Conservation (phyloP, 2,329 filamentous ascomycete genomes). For the Colletotrichum tamarilloi region DNA sequence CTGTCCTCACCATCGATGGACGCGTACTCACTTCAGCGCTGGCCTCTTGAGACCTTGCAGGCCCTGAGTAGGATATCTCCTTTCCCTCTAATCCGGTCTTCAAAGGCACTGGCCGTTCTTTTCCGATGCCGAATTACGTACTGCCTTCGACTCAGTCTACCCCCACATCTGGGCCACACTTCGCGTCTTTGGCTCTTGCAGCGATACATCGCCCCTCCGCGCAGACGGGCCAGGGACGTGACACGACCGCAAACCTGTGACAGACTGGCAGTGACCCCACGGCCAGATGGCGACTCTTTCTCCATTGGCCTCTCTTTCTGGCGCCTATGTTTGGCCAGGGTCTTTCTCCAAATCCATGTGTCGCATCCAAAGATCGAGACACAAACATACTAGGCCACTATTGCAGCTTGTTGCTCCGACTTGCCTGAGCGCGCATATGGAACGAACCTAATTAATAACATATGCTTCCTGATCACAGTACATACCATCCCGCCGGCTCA, state of each 20-base stretch:
- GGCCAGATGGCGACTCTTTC: neutral
- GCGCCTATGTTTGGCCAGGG: neutral
- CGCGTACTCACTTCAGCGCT: neutral
- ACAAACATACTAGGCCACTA: neutral
- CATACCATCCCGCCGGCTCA: neutral
- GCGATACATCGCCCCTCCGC: conserved; percentile 2
- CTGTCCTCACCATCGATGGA: neutral
- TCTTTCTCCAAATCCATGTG: neutral
- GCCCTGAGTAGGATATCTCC: neutral
- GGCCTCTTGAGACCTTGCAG: neutral
- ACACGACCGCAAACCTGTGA: neutral
- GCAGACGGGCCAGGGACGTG: neutral
- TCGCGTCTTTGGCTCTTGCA: neutral
- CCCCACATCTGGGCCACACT: conserved; percentile 21
- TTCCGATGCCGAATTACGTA: conserved; percentile 11
- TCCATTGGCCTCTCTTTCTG: neutral
- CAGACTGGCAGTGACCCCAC: neutral
- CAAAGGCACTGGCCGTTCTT: neutral
- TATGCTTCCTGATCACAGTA: neutral
- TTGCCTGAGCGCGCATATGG: neutral
- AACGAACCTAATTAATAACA: neutral
- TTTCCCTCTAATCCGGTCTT: neutral
- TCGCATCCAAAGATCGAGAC: neutral
- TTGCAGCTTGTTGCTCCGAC: neutral
- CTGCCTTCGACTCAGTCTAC: conserved; percentile 21